Evolutionary conservation across 371 early-diverging fungal genomes (phyloP).

Genomic region (Mucor saturninus): DNA sequence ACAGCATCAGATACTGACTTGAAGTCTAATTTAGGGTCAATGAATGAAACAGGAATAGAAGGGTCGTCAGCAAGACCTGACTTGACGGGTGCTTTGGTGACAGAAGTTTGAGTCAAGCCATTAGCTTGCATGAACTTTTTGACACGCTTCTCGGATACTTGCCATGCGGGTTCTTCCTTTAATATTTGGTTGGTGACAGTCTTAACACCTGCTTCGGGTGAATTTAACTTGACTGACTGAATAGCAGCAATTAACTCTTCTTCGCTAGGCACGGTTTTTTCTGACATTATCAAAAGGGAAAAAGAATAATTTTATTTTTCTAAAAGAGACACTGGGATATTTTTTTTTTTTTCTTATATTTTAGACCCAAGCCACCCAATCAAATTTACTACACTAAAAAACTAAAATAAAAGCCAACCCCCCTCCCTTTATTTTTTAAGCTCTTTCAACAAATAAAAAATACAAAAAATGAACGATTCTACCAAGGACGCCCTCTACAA

Average conservation of each 20-base stretch:
- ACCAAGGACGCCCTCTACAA: constrained; percentile 58
- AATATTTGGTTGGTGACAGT: constrained; percentile 53
- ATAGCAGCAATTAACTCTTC: constrained; percentile 48
- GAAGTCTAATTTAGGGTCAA: constrained; percentile 63
- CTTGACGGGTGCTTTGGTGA: constrained; percentile 31
- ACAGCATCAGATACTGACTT: constrained; percentile 42
- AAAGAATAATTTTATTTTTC: not conserved
- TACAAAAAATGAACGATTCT: constrained; percentile 52
- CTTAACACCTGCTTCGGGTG: constrained; percentile 63
- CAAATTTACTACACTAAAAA: not conserved
- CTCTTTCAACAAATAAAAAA: constrained; percentile 12
- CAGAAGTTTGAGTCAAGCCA: constrained; percentile 42
- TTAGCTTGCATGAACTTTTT: constrained; percentile 64
- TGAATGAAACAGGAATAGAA: constrained; percentile 65
- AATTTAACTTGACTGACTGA: constrained; percentile 51
- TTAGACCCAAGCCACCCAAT: constrained; percentile 13
- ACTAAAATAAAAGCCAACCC: constrained; percentile 3
- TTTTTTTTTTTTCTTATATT: not conserved
- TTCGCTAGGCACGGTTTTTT: constrained; percentile 42
- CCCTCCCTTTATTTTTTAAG: constrained; percentile 12
- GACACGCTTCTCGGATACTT: constrained; percentile 71
- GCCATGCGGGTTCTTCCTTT: constrained; percentile 58
- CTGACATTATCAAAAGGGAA: constrained; percentile 28
- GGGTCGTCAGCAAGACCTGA: constrained; percentile 60
- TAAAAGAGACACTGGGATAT: not conserved